Base-by-base conservation (phyloP, 179 eudicot genomes). In the Beta macrorhiza region DNA sequence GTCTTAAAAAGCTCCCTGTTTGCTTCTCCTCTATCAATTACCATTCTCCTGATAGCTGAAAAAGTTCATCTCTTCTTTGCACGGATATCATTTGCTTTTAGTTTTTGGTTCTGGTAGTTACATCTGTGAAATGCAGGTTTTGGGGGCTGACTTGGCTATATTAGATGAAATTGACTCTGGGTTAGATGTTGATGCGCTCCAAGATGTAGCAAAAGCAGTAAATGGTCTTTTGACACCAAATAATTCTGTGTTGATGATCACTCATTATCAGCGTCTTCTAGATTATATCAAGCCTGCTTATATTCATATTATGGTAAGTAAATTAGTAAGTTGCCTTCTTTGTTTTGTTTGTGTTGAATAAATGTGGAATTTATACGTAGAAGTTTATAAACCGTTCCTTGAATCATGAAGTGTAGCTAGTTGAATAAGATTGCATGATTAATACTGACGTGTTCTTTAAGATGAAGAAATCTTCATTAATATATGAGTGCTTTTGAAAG, bases 111-210 rank as follows among this genome's bases (percentile, higher is more conserved):
- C 67, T 55, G 17, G 64, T 42, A 72, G 14, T 20, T 55, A 22
- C 63, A 45, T 79, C 58, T 25, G 3, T 79, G 42, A 57, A 47
- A 73, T 87, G 78, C 87, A 95, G 99, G 98, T 95, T 79, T 88
- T 95, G 81, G 99, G 98, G 75, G 99, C 99, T 77, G 96, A 96
- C 63, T 88, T 93, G 85, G 97, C 94, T 57, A 90, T 96, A 81
- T 83, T 96, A 81, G 99, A 96, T 82, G 99, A 96, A 84, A 96
- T 96, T 57, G 98, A 96, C 87, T 96, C 98, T 78, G 98, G 99
- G 75, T 86, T 96, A 83, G 99, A 96, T 78, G 97, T 96, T 75
- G 99, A 96, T 86, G 99, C 99, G 55, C 98, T 96, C 79, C 90
- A 86, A 82, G 99, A 93, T 87, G 97, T 93, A 69, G 94, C 99